These are phyloP conservation scores for Pleurostoma richardsiae DNA, from an alignment of 2,329 filamentous ascomycete genomes.

Conservation along the genomic window DNA sequence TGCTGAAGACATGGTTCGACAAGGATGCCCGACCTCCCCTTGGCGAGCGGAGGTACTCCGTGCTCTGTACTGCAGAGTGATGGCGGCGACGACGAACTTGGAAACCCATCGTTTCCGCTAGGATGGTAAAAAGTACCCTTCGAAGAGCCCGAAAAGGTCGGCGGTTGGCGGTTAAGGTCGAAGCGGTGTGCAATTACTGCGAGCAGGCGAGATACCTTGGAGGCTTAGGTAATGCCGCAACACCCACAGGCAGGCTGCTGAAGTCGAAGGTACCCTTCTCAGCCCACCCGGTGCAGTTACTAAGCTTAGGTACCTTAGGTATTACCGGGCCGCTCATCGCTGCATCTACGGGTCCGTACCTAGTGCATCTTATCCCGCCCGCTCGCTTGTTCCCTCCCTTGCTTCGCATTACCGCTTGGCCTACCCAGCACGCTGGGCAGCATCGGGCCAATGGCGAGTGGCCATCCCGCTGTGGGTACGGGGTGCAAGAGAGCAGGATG, in stretches of 20 bases:
- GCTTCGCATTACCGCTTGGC: conserved; percentile 18
- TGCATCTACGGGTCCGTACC: background rate
- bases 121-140: too few relatives aligned
- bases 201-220: background rate
- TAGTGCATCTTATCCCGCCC: background rate
- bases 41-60: background rate
- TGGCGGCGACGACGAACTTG: background rate
- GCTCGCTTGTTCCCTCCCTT: conserved; percentile 10
- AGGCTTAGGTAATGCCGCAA: background rate
- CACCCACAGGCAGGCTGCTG: too few relatives aligned
- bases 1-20: background rate
- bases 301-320: too few relatives aligned
- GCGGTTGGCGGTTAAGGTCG: too few relatives aligned
- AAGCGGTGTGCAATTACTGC: too few relatives aligned
- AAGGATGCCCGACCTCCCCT: background rate
- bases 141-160: too few relatives aligned
- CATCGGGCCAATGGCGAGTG: conserved; percentile 2
- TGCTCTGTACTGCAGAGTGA: background rate
- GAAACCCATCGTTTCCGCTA: background rate
- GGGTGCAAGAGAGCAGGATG: background rate
- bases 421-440: conserved; percentile 13
- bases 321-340: too few relatives aligned
- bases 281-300: too few relatives aligned
- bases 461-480: background rate
- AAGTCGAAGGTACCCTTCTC: too few relatives aligned